Evolutionary conservation across 2,329 filamentous ascomycete genomes (phyloP).

Genomic region (Pezicula rhizophila): DNA sequence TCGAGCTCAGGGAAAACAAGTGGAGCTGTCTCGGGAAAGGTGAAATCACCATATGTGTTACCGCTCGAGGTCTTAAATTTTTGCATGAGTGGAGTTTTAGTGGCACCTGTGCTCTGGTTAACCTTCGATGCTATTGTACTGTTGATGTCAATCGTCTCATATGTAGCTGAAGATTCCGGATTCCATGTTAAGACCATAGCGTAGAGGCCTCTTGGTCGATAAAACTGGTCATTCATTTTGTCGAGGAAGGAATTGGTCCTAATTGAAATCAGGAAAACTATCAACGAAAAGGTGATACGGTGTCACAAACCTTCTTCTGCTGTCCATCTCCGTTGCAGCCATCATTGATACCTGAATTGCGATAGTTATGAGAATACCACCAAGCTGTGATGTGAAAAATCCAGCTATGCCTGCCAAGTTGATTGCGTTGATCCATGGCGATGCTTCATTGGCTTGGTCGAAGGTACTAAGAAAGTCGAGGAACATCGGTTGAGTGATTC

Average conservation of each 20-base stretch:
- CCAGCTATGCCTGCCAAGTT: constrained; percentile 35
- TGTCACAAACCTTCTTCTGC: neutral
- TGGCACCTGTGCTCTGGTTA: neutral
- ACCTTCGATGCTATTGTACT: neutral
- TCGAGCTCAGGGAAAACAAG: constrained; percentile 28
- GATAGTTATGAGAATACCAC: constrained; percentile 34
- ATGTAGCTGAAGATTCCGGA: constrained; percentile 26
- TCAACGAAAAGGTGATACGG: neutral
- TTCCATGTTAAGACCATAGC: constrained; percentile 47
- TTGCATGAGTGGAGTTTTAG: neutral
- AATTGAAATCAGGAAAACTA: neutral
- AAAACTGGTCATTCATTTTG: constrained; percentile 46
- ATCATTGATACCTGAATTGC: constrained; percentile 35
- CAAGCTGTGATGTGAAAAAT: constrained; percentile 31
- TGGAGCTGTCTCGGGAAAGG: constrained; percentile 29
- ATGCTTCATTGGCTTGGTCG: constrained; percentile 28
- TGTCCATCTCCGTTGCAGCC: constrained; percentile 28
- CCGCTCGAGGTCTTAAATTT: constrained; percentile 2
- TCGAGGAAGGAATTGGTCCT: constrained; percentile 44
- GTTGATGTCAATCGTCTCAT: neutral
- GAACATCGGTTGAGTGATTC: constrained; percentile 41
- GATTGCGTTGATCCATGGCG: constrained; percentile 32
- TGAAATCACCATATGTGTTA: constrained; percentile 1
- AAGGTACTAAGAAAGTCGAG: constrained; percentile 41
- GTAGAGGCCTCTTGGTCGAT: constrained; percentile 48